A percentile compares a stretch with the other conserved stretches of the same genome.
phyloP scores from a whole-genome alignment of 768 basidiomycete species.

The Mrakia gelida region DNA sequence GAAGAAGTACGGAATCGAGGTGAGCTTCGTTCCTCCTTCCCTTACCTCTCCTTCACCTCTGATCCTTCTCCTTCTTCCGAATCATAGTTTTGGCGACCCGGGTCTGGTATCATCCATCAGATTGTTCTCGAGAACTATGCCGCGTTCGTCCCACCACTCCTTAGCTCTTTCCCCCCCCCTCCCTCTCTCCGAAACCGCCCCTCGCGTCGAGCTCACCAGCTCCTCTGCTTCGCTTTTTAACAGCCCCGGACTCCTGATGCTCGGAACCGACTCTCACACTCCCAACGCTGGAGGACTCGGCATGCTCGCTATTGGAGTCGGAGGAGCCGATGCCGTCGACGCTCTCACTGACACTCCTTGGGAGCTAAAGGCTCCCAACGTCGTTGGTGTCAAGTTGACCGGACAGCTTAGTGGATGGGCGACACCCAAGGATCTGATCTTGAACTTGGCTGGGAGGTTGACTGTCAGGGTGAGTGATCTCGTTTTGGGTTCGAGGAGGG shows the following conservation, averaged over 20 bases:
- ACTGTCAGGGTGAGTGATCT: constrained; percentile 70
- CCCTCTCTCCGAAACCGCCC: not conserved
- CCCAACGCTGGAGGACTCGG: constrained; percentile 97
- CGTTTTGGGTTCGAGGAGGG: too few species aligned
- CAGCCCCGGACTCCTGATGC: constrained; percentile 18
- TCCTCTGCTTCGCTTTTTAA: too few species aligned
- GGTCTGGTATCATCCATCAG: constrained; percentile 78
- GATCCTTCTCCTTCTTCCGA: not conserved
- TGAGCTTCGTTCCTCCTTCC: not conserved
- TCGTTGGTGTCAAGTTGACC: constrained; percentile 78
- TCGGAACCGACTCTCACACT: constrained; percentile 80
- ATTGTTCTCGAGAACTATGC: constrained; percentile 98
- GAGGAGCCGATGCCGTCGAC: constrained; percentile 96
- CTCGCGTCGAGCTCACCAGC: not conserved
- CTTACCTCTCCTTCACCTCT: not conserved
- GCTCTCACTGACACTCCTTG: constrained; percentile 97
- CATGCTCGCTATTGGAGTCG: constrained; percentile 95
- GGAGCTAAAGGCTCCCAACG: constrained; percentile 88
- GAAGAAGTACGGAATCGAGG: constrained; percentile 67
- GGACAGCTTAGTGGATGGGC: constrained; percentile 86
- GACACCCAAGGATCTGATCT: constrained; percentile 92
- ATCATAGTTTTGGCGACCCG: constrained; percentile 79
- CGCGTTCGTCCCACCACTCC: constrained; percentile 86
- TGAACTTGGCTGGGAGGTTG: constrained; percentile 87
- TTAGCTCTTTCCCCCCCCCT: constrained; percentile 41